Evolutionary conservation across 306 rosid species (phyloP), one percentile per base, ranked within the genome.

Genomic region (Sechiopsis laciniata): DNA sequence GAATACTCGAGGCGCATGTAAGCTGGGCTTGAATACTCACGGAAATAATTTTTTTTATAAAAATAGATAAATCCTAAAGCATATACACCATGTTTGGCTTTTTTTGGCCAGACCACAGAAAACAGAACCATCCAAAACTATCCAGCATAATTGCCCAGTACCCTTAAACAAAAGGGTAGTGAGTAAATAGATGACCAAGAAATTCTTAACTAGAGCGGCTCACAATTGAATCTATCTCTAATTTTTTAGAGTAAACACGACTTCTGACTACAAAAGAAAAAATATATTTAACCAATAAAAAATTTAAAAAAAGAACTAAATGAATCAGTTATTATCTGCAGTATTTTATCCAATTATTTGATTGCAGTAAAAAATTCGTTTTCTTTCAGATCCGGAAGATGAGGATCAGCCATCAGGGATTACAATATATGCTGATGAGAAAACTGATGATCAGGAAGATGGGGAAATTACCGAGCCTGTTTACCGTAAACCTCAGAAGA

Each of bases 371-470:
- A 24, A 74, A 32, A 68, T 51, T 50, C 62, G 22, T 37, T 52
- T 72, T 80, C 82, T 75, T 71, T 66, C 40, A 90, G 92, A 89
- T 82, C 84, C 64, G 63, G 99, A 89, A 79, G 87, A 82, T 32
- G 96, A 84, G 80, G 92, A 95, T 85, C 86, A 87, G 84, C 96
- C 97, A 54, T 95, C 99, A 13, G 97, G 96, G 74, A 95, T 95
- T 71, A 87, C 86, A 64, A 95, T 91, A 82, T 87, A 35, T 73
- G 82, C 81, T 26, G 97, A 89, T 74, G 80, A 24, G 42, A 90
- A 88, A 69, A 81, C 78, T 55, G 79, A 82, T 16, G 96, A 91
- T 32, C 89, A 89, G 76, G 99, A 95, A 78, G 99, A 95, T 12
- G 99, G 97, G 19, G 99, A 95, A 87, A 95, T 95, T 67, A 17